Evolutionary conservation across 2,329 filamentous ascomycete genomes (phyloP).

Genomic region (Clonostachys byssicola): DNA sequence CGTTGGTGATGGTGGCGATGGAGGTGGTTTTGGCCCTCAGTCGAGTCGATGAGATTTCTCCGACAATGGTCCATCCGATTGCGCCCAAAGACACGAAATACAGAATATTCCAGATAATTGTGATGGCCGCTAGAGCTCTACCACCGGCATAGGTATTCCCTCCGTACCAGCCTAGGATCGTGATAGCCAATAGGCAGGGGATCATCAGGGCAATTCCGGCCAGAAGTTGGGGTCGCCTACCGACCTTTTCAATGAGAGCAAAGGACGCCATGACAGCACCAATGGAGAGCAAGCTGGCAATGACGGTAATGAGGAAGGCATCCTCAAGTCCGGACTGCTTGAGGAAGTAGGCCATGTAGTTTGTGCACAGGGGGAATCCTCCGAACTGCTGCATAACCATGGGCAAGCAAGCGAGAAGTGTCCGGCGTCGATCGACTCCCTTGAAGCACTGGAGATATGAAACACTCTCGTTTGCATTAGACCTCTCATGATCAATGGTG

Average conservation of each 20-base stretch:
- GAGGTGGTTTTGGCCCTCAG: constrained; percentile 4
- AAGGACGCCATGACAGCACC: constrained; percentile 36
- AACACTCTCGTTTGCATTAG: not conserved
- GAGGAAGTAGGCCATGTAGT: constrained; percentile 30
- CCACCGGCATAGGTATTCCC: not conserved
- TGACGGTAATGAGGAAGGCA: constrained; percentile 33
- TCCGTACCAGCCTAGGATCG: constrained; percentile 36
- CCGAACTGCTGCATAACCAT: constrained; percentile 36
- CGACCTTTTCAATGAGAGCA: constrained; percentile 32
- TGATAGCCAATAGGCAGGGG: constrained; percentile 36
- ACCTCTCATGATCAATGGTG: not conserved
- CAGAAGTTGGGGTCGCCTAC: constrained; percentile 30
- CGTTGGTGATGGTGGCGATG: constrained; percentile 2
- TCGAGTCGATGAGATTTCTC: constrained; percentile 1
- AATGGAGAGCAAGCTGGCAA: constrained; percentile 37
- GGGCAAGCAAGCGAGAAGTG: constrained; percentile 32
- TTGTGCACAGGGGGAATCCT: constrained; percentile 35
- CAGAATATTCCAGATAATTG: not conserved
- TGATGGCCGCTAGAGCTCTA: constrained; percentile 11
- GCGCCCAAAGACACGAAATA: constrained; percentile 25
- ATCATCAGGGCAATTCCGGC: constrained; percentile 21
- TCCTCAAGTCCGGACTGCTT: constrained; percentile 23
- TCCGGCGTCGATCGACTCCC: constrained; percentile 32
- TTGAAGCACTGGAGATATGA: constrained; percentile 36
- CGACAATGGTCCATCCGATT: not conserved